phyloP scores from a whole-genome alignment of 2,329 filamentous ascomycete genomes.

The Apiospora marii region DNA sequence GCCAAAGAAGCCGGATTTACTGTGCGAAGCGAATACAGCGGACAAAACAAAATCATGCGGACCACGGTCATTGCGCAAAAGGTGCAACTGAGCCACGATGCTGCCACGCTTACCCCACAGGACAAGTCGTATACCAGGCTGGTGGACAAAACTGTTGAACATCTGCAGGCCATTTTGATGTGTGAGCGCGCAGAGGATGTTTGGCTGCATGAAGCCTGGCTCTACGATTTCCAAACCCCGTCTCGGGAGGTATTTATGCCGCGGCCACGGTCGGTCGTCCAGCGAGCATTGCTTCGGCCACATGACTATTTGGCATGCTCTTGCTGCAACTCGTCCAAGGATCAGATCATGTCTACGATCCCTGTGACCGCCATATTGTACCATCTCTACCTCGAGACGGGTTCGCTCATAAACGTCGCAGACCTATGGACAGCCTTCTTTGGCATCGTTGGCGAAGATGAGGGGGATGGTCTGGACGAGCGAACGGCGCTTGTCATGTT shows the following conservation, averaged over 20 bases:
- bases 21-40: slow-evolving; percentile 78
- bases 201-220: slow-evolving; percentile 75
- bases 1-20: slow-evolving; percentile 54
- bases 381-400: slow-evolving; percentile 80
- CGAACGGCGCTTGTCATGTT: slow-evolving; percentile 75
- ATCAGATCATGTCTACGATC: slow-evolving; percentile 64
- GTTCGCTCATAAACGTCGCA: slow-evolving; percentile 77
- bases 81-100: slow-evolving; percentile 80
- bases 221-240: slow-evolving; percentile 76
- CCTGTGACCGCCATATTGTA: slow-evolving; percentile 79
- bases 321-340: slow-evolving; percentile 65
- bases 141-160: slow-evolving; percentile 63
- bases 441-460: slow-evolving; percentile 62
- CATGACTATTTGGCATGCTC: slow-evolving; percentile 80
- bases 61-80: slow-evolving; percentile 84
- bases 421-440: slow-evolving; percentile 83
- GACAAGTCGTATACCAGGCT: slow-evolving; percentile 75
- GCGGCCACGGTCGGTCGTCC: slow-evolving; percentile 72
- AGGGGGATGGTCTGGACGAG: slow-evolving; percentile 56
- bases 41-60: slow-evolving; percentile 73
- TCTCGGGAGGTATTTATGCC: slow-evolving; percentile 79
- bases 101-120: slow-evolving; percentile 72
- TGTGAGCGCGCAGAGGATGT: slow-evolving; percentile 53
- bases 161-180: slow-evolving; percentile 50
- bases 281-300: slow-evolving; percentile 74